Base-by-base conservation (phyloP, 371 early-diverging fungal genomes). In the Rhizopus delemar region DNA sequence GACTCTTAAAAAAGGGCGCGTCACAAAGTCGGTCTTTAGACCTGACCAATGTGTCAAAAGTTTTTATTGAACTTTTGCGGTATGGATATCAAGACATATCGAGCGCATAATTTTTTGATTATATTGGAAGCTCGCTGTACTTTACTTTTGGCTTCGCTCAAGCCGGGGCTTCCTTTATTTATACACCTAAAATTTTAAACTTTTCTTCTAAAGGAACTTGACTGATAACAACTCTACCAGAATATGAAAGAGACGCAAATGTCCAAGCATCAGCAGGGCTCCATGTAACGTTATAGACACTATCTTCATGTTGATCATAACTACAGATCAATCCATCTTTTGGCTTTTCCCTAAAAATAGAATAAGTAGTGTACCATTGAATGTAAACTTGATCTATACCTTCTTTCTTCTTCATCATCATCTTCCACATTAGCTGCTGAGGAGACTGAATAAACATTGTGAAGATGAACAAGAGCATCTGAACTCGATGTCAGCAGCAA, bases 301-400 rank as follows among this genome's bases (percentile, higher is more conserved):
- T 90, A 59, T 95, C 94, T 70, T 97, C 96, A 66, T 95, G 96
- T 61, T 94, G 92, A 52, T 94, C 93, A 62, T 84, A 94, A 7
- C 90, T 86, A 16, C 81, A 78, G 11, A 95, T 82, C 36, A 94
- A 74, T 2, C 94, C 93, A 69, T 96, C 95, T 0, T 80, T 78
- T 4, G 90, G 87, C 50, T 76, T 80, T 16, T 80, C 82, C 51
- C 64, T 72, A 38, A 41, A 53, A 38, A 11, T 36, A 46, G 32
- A 35, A 16, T 12, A 29, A 32, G 35, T 3, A 51, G 36, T 62
- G 51, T 36, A 45, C 52, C 9, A 12, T 45, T 50, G 16, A 28
- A 5, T 8, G 16, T 48, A 28, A 4, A 15, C 7, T 48, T 22
- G 29, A 8, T 38, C 31, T 15, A 15, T 39, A 16, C 49, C 60